Evolutionary conservation across 2,329 filamentous ascomycete genomes (phyloP).

Genomic region (Alternaria viburni): DNA sequence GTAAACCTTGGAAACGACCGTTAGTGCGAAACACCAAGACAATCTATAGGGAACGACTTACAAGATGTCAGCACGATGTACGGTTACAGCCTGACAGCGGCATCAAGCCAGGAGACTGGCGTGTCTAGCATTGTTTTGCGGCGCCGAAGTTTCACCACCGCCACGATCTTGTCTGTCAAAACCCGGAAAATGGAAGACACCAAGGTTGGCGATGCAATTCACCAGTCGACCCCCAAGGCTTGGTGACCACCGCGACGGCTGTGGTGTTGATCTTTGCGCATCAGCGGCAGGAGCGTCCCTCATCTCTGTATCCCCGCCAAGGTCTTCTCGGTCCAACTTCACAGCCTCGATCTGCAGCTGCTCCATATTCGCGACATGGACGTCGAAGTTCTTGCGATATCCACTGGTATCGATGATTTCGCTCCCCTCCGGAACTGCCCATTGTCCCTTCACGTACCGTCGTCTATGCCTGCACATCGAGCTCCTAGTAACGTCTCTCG

Average conservation of each 20-base stretch:
- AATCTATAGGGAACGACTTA: background rate
- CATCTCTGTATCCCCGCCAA: background rate
- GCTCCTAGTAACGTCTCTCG: background rate
- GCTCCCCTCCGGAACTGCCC: background rate
- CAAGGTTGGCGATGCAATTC: background rate
- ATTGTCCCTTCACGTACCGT: background rate
- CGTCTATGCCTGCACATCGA: background rate
- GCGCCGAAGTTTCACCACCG: background rate
- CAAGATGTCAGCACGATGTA: background rate
- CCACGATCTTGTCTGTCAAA: background rate
- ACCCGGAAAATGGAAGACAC: background rate
- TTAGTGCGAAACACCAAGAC: background rate
- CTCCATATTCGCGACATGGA: background rate
- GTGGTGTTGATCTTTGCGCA: background rate
- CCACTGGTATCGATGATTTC: background rate
- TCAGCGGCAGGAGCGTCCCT: background rate
- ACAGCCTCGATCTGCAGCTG: background rate
- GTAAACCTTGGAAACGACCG: background rate
- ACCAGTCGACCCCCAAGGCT: background rate
- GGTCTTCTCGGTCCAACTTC: background rate
- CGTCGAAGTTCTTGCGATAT: background rate
- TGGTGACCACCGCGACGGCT: background rate
- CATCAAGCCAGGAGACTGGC: background rate
- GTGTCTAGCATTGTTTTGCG: background rate
- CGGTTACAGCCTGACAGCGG: background rate